phyloP scores from a whole-genome alignment of 148 eudicot species.

The Rhododendron henanense region DNA sequence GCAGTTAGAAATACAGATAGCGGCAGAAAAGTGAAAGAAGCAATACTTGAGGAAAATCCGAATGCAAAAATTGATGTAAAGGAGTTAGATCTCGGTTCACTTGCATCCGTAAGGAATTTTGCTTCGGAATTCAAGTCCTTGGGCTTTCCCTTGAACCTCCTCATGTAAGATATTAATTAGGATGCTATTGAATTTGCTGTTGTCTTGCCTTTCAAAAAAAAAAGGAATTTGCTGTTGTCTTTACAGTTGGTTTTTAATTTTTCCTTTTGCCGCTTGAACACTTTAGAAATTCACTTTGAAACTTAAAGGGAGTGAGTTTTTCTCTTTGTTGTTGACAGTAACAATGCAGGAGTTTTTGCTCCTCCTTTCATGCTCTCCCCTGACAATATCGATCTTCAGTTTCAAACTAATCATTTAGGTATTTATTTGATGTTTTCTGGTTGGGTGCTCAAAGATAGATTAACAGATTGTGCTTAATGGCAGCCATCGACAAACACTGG shows the following conservation, averaged over 20 bases:
- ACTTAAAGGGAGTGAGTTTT: not conserved
- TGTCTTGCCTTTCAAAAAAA: too few species aligned
- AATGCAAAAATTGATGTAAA: constrained; percentile 76
- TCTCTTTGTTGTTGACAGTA: not conserved
- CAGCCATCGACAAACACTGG: not conserved
- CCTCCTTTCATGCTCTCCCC: not conserved
- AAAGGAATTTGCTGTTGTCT: not conserved
- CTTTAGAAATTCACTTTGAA: too few species aligned
- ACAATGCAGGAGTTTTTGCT: not conserved
- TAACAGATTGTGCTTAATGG: not conserved
- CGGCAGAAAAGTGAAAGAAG: constrained; percentile 61
- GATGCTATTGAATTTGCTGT: not conserved
- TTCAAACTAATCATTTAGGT: not conserved
- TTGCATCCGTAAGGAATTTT: constrained; percentile 71
- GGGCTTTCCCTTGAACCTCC: constrained; percentile 21
- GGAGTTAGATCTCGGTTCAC: constrained; percentile 84
- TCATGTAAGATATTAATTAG: constrained; percentile 53
- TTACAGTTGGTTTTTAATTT: not conserved
- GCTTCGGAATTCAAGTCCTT: constrained; percentile 59
- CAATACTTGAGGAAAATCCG: constrained; percentile 52
- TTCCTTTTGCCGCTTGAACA: not conserved
- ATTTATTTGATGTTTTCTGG: not conserved
- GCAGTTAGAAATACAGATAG: constrained; percentile 19
- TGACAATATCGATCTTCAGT: not conserved
- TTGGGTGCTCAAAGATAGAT: not conserved